A percentile compares a stretch with the other conserved stretches of the same genome.
These are phyloP conservation scores for Solanum neorickii DNA, from an alignment of 257 asterid genomes.

Conservation along the genomic window DNA sequence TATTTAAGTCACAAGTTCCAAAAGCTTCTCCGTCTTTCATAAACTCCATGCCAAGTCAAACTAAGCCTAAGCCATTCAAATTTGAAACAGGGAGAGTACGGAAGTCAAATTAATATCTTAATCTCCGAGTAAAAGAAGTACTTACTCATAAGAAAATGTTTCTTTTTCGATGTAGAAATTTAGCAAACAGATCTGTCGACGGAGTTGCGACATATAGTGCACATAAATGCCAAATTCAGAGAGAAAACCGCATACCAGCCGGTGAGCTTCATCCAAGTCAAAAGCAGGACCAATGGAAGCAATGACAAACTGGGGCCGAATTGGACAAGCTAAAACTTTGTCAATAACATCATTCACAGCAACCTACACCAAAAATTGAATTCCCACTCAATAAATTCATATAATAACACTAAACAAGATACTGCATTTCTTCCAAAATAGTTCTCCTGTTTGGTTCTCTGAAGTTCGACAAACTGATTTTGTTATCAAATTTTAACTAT, in stretches of 20 bases:
- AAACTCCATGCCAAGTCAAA: not conserved
- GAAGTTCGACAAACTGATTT: not conserved
- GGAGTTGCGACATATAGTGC: not conserved
- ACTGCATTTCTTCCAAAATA: not conserved
- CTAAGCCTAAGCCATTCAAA: not conserved
- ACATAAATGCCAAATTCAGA: not conserved
- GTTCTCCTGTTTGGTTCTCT: not conserved
- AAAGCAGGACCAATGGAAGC: conserved; percentile 53
- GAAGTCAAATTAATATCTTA: not conserved
- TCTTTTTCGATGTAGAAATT: not conserved
- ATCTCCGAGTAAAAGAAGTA: not conserved
- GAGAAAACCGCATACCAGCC: conserved; percentile 26
- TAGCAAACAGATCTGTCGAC: not conserved
- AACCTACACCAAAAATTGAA: conserved; percentile 20
- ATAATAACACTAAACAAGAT: not conserved
- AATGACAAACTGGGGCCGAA: conserved; percentile 81
- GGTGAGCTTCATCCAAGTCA: conserved; percentile 29
- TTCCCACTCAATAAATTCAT: not conserved
- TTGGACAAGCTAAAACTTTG: conserved; percentile 59
- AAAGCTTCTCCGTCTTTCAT: not conserved
- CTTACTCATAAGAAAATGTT: not conserved
- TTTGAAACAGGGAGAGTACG: not conserved
- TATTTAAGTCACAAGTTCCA: not conserved
- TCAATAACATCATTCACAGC: conserved; percentile 71
- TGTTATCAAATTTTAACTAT: not conserved